These are phyloP conservation scores for Triticum aestivum DNA, from an alignment of 176 grass and related monocot genomes.

Conservation along the genomic window IWGSC_CS_RefSeq_v2.1 NC_057797.1:145915598-145916097, in stretches of 20 bases:
- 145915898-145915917: neutral
- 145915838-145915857: neutral
- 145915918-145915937: neutral
- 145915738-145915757: neutral
- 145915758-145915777: neutral
- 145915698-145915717: neutral
- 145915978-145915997: conserved; percentile 4
- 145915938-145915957: neutral
- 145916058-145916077: neutral
- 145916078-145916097: neutral
- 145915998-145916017: neutral
- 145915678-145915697: neutral
- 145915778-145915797: neutral
- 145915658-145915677: neutral
- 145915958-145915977: neutral
- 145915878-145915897: neutral
- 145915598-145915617: conserved; percentile 10
- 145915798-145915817: neutral
- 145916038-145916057: neutral
- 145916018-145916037: neutral
- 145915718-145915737: neutral
- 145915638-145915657: conserved; percentile 6
- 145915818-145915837: neutral
- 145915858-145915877: neutral
- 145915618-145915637: neutral